Evolutionary conservation across 345 rosid species (phyloP).

Genomic region (Rhizophora mangle): DNA sequence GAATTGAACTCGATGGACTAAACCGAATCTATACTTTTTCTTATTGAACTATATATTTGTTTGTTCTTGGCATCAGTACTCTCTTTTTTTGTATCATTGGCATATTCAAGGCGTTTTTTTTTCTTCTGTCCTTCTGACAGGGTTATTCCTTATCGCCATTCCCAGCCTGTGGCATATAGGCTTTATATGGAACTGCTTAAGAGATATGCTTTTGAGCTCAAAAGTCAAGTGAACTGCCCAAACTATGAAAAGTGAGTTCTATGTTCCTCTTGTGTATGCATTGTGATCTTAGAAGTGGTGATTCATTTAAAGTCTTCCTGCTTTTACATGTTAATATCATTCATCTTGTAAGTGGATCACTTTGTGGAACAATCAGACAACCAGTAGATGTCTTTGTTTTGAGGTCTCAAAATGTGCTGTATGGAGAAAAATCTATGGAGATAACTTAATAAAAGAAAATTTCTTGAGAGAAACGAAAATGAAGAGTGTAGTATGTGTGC

Average conservation of each 20-base stretch:
- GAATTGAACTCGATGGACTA: neutral
- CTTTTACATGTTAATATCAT: neutral
- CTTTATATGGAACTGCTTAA: constrained; percentile 81
- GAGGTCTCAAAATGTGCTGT: neutral
- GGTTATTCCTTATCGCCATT: constrained; percentile 66
- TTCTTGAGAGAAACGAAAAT: neutral
- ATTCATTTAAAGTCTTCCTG: neutral
- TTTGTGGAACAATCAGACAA: neutral
- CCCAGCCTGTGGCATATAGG: constrained; percentile 79
- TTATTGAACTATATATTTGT: neutral
- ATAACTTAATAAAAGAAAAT: neutral
- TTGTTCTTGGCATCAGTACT: neutral
- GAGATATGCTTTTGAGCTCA: constrained; percentile 65
- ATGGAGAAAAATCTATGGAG: neutral
- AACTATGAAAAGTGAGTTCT: constrained; percentile 52
- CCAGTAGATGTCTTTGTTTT: neutral
- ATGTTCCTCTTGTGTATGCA: neutral
- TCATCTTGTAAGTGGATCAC: too few species aligned
- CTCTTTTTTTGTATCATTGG: neutral
- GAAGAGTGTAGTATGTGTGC: neutral
- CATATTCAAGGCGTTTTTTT: neutral
- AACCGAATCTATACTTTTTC: too few species aligned
- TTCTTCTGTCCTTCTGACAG: constrained; percentile 33
- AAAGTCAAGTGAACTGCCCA: constrained; percentile 44
- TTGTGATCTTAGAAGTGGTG: neutral